Evolutionary conservation across 1,284 basidiomycete genomes (phyloP), one percentile per base, ranked within the genome.

Genomic region (Ganoderma multipileum): DNA sequence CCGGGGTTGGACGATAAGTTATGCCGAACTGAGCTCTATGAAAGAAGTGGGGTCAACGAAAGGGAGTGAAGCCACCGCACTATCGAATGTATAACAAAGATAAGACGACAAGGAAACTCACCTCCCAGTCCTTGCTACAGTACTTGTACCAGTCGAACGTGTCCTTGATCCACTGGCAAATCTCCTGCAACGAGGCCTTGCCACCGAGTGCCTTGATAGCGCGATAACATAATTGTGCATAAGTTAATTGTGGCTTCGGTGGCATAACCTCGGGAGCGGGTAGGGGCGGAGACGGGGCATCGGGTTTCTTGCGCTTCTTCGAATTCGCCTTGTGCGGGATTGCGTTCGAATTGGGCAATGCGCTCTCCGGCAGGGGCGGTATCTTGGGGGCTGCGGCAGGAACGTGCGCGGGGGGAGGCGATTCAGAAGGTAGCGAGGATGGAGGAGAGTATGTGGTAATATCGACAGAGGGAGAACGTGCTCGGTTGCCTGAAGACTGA

Each of bases 141-240:
- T 91, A 90, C 66, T 90, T 89, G 84, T 96, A 98, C 89, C 95
- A 97, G 71, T 95, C 94, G 81, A 91, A 93, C 70, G 90, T 91
- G 61, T 91, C 91, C 76, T 92, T 90, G 71, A 98, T 95, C 95
- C 95, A 98, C 65, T 89, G 89, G 77, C 95, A 95, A 62, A 98
- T 95, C 76, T 97, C 95, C 73, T 96, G 95, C 69, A 98, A 79
- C 0, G 96, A 97, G 36, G 94, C 95, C 78, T 95, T 93, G 52
- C 94, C 94, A 58, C 91, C 90, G 74, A 93, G 86, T 41, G 86
- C 87, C 75, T 90, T 93, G 79, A 95, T 93, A 67, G 93, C 91
- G 58, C 89, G 87, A 81, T 91, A 92, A 73, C 93, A 94, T 64
- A 95, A 83, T 73, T 93, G 91, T 28, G 91, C 90, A 80, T 94